Evolutionary conservation across 2,329 filamentous ascomycete genomes (phyloP).

Genomic region (Aspergillus aculeatinus): DNA sequence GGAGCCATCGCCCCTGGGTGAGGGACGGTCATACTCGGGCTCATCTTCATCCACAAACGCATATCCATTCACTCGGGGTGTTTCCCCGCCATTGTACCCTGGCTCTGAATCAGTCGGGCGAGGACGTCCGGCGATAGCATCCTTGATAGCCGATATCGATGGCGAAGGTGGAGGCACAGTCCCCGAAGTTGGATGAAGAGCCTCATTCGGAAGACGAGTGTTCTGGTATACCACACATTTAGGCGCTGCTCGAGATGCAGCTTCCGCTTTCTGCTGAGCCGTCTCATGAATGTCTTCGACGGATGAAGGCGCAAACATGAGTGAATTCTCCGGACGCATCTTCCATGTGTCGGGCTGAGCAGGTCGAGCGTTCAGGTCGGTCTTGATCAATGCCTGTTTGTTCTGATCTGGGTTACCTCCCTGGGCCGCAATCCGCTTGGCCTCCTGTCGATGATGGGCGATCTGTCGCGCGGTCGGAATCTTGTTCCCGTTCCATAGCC

Average conservation of each 20-base stretch:
- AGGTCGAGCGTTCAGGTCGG: constrained; percentile 65
- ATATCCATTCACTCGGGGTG: constrained; percentile 89
- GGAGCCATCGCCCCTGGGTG: not conserved
- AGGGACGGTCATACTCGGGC: constrained; percentile 34
- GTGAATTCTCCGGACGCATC: constrained; percentile 69
- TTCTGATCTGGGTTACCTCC: constrained; percentile 59
- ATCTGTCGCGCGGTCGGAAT: constrained; percentile 64
- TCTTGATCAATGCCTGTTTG: constrained; percentile 62
- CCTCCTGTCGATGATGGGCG: constrained; percentile 54
- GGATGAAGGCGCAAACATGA: constrained; percentile 71
- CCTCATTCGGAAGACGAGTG: constrained; percentile 67
- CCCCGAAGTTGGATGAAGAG: constrained; percentile 29
- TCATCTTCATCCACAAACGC: constrained; percentile 83
- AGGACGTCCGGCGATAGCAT: constrained; percentile 75
- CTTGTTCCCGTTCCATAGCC: constrained; percentile 87
- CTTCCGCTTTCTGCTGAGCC: constrained; percentile 66
- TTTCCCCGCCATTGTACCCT: constrained; percentile 65
- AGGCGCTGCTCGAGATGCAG: constrained; percentile 69
- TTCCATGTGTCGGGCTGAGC: constrained; percentile 78
- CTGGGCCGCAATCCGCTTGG: constrained; percentile 69
- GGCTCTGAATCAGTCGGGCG: constrained; percentile 61
- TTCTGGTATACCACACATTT: constrained; percentile 79
- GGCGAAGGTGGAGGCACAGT: constrained; percentile 68
- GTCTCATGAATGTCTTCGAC: constrained; percentile 59
- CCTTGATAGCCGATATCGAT: constrained; percentile 77